Evolutionary conservation across 352 stramenopile genomes (phyloP).

Genomic region (Aphanomyces cochlioides): DNA sequence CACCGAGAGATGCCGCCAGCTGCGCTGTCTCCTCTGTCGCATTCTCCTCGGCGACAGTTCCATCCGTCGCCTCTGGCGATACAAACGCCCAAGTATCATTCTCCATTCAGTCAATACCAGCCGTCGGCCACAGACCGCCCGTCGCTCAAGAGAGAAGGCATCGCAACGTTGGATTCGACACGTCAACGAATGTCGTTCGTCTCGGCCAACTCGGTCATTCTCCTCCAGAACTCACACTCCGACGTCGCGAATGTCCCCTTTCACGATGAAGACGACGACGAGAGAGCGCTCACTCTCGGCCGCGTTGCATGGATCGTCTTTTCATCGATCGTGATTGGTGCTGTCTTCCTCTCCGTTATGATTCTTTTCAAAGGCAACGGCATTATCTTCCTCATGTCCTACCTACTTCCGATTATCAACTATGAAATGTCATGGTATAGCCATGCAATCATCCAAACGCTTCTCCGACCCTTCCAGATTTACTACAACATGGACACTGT

Average conservation of each 20-base stretch:
- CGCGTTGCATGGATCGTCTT: conserved; percentile 8
- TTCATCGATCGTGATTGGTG: conserved; percentile 21
- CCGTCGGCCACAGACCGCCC: not conserved
- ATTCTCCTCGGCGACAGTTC: too few species aligned
- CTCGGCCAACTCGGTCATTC: not conserved
- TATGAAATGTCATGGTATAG: conserved; percentile 30
- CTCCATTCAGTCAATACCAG: not conserved
- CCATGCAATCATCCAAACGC: conserved; percentile 19
- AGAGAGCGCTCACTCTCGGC: not conserved
- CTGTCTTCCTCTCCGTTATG: conserved; percentile 10
- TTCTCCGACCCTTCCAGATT: conserved; percentile 26
- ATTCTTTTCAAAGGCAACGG: not conserved
- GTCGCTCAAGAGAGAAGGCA: not conserved
- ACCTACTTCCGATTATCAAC: conserved; percentile 22
- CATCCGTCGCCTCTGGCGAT: not conserved
- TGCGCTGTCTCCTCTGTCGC: too few species aligned
- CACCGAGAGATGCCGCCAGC: too few species aligned
- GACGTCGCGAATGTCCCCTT: not conserved
- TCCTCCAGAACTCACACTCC: conserved; percentile 3
- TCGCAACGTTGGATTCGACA: not conserved
- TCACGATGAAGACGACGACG: not conserved
- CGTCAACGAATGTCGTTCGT: not conserved
- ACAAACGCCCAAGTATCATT: conserved; percentile 10
- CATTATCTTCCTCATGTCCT: conserved; percentile 19
- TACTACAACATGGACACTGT: conserved; percentile 26